Percentiles rank a stretch among this genome's conserved stretches.
Evolutionary conservation across 352 stramenopile species (phyloP).

Genomic region (Pythium sukuiense): DNA sequence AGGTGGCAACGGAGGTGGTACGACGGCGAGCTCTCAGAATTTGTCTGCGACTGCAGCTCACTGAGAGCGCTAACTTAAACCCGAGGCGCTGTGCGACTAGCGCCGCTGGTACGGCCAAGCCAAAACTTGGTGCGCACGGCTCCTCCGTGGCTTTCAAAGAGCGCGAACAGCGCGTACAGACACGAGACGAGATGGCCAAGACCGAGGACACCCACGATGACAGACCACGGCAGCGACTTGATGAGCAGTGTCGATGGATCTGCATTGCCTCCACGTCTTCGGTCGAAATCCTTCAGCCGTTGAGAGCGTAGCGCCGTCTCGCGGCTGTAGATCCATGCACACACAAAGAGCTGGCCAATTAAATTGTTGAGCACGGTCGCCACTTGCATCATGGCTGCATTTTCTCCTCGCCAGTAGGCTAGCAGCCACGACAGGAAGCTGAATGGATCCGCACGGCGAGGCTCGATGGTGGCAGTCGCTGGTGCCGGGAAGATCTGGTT

Average conservation of each 20-base stretch:
- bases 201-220: conserved; percentile 34
- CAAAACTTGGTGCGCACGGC: conserved; percentile 53
- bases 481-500: conserved; percentile 18
- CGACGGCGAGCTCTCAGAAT: neutral
- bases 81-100: conserved; percentile 12
- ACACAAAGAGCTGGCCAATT: conserved; percentile 41
- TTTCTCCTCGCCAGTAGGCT: neutral
- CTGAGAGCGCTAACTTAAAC: conserved; percentile 10
- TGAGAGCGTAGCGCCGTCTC: conserved; percentile 16
- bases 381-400: conserved; percentile 6
- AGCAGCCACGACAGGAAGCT: conserved; percentile 9
- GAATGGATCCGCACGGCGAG: conserved; percentile 15
- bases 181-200: conserved; percentile 65
- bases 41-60: neutral
- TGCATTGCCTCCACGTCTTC: neutral
- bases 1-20: neutral
- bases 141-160: conserved; percentile 72
- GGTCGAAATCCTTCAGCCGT: neutral
- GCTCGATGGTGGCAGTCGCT: neutral
- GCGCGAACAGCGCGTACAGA: conserved; percentile 64
- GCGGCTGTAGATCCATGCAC: conserved; percentile 61
- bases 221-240: conserved; percentile 9
- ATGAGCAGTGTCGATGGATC: conserved; percentile 1
- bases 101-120: conserved; percentile 39
- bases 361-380: conserved; percentile 48